A percentile compares a stretch with the other conserved stretches of the same genome.
Evolutionary conservation across 495 filamentous ascomycete species (phyloP).

Genomic region (Hypoxylon intermedium): DNA sequence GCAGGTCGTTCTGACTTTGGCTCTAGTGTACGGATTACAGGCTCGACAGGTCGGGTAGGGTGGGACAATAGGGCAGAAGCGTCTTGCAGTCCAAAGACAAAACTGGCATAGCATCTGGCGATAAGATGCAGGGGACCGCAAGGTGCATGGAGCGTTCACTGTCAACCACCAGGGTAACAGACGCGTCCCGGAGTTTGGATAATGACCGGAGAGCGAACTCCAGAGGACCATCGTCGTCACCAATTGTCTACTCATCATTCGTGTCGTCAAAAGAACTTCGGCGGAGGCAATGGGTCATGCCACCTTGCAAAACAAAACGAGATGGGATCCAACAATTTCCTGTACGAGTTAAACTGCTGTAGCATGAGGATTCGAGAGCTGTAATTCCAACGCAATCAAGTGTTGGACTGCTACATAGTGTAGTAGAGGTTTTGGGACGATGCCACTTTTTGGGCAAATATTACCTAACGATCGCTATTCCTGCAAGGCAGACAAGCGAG

Average conservation of each 20-base stretch:
- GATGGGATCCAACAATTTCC: constrained; percentile 1
- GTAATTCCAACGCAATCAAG: no score
- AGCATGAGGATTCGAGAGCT: no score
- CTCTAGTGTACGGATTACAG: background rate
- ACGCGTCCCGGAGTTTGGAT: constrained; percentile 14
- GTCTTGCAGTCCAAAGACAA: constrained; percentile 7
- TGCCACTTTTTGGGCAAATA: constrained; percentile 31
- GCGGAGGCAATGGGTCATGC: no score
- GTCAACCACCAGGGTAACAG: no score
- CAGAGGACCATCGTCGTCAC: background rate
- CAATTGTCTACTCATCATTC: no score
- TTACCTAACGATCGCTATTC: constrained; percentile 31
- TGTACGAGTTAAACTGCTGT: no score
- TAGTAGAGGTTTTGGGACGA: constrained; percentile 14
- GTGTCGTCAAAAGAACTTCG: no score
- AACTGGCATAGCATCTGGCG: constrained; percentile 22
- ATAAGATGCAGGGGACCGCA: constrained; percentile 27
- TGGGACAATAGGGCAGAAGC: constrained; percentile 36
- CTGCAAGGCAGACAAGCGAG: constrained; percentile 22
- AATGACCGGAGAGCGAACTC: background rate
- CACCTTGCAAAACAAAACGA: background rate
- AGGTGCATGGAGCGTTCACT: no score
- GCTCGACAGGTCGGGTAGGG: constrained; percentile 8
- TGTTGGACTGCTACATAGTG: background rate
- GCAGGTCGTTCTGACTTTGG: constrained; percentile 21